phyloP scores from a whole-genome alignment of 1,284 basidiomycete genomes.

The Tilletia horrida region DNA sequence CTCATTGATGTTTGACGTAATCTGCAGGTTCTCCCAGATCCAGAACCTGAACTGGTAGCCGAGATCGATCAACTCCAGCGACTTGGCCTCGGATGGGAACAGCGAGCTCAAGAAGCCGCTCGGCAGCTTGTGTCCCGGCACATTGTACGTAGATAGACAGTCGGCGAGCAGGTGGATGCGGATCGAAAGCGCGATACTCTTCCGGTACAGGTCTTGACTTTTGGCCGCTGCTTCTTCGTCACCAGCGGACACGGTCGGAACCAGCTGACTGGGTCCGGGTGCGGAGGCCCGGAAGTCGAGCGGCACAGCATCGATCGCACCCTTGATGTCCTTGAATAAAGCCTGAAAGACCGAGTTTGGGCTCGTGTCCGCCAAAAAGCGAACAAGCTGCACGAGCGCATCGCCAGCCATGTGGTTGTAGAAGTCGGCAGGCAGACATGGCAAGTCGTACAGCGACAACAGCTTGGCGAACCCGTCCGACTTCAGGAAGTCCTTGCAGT shows the following conservation, averaged over 20 bases:
- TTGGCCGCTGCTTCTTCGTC: slow-evolving; percentile 55
- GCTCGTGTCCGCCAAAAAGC: slow-evolving; percentile 83
- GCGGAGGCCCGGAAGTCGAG: slow-evolving; percentile 24
- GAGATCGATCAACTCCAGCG: slow-evolving; percentile 59
- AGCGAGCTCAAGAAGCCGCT: slow-evolving; percentile 13
- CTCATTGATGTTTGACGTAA: slow-evolving; percentile 59
- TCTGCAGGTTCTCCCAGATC: slow-evolving; percentile 78
- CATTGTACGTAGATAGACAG: slow-evolving; percentile 79
- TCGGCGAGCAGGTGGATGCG: slow-evolving; percentile 81
- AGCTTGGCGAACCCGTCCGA: slow-evolving; percentile 73
- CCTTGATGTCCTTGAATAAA: slow-evolving; percentile 69
- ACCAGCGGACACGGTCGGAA: slow-evolving; percentile 21
- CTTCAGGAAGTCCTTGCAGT: slow-evolving; percentile 85
- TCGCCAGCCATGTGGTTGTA: slow-evolving; percentile 11
- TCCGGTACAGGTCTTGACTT: slow-evolving; percentile 67
- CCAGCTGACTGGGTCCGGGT: slow-evolving; percentile 2
- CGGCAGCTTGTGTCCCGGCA: slow-evolving; percentile 74
- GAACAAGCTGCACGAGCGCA: slow-evolving; percentile 69
- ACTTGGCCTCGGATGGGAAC: slow-evolving; percentile 8
- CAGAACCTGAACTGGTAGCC: slow-evolving; percentile 78
- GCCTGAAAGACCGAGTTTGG: slow-evolving; percentile 72
- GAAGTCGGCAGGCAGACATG: slow-evolving; percentile 67
- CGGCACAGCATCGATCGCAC: slow-evolving; percentile 73
- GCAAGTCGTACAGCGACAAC: slow-evolving; percentile 73
- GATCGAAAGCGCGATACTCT: slow-evolving; percentile 73